These are phyloP conservation scores for Botryotinia convoluta DNA, from an alignment of 2,329 filamentous ascomycete species.

Conservation along the genomic window DNA sequence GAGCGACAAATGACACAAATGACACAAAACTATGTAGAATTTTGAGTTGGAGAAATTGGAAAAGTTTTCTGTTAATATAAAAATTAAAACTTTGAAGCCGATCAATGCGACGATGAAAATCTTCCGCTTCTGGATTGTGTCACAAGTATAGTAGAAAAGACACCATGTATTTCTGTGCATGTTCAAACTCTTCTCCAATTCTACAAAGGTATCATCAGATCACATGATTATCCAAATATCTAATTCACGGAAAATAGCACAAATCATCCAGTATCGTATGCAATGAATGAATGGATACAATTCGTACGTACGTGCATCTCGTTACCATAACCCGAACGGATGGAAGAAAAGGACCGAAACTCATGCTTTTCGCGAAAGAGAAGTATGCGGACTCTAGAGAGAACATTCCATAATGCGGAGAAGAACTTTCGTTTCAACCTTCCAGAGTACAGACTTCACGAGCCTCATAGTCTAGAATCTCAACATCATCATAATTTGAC, in stretches of 20 bases:
- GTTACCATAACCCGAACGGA: not conserved
- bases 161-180: not conserved
- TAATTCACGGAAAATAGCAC: not conserved
- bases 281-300: not conserved
- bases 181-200: not conserved
- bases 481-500: not conserved
- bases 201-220: not conserved
- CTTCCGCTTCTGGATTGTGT: not conserved
- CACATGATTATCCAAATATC: not conserved
- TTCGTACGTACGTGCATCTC: not conserved
- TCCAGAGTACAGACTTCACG: not conserved
- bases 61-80: not conserved
- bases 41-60: not conserved
- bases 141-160: not conserved
- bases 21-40: not conserved
- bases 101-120: not conserved
- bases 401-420: constrained; percentile 10
- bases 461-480: not conserved
- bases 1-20: not conserved
- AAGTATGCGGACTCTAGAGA: not conserved
- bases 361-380: not conserved
- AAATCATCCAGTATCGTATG: not conserved
- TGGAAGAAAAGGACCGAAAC: constrained; percentile 7
- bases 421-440: not conserved
- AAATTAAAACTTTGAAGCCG: not conserved